Base-by-base conservation (phyloP, 2,329 filamentous ascomycete genomes). In the Pseudogymnoascus sp. region DNA sequence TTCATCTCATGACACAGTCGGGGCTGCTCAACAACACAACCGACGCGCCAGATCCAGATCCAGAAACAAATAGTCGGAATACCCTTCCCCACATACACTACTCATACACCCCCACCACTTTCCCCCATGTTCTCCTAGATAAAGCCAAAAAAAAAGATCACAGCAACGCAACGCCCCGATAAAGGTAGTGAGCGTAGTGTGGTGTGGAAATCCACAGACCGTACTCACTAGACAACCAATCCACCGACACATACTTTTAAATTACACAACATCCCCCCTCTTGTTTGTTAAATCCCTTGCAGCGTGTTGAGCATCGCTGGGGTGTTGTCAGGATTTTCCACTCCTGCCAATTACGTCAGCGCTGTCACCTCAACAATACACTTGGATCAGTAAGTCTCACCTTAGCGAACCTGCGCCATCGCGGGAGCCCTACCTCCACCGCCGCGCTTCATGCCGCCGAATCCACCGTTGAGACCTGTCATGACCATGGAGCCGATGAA, bases 401-500 rank as follows among this genome's bases (percentile, higher is more conserved):
- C 47, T 56, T 56, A 56, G 47, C 47, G 47, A 65, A 84, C 81
- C 73, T 83, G 80, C 74, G 79, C 81, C 82, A 84, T 84, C 53
- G 76, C 69, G 25, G 78, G 78, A 25, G 73, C 75, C 56, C 78
- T 76, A 33, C 47, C 47, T 63, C 75, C 73, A 62, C 79, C 76
- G 44, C 84, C 76, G 42, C 84, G 80, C 21, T 35, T 62, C 47
- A 23, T 63, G 64, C 81, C 79, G 65, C 77, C 76, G 69, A 85
- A 73, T 37, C 33, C 33, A 37, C 59, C 59, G 23, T 60, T 37
- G 18, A 60, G 18, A n/a, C 16, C 37, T 63, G 81, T 76, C 66
- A 89, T 80, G 71, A 84, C 77, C 50, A 85, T 73, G 42, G 81
- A 80, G 3, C 78, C 84, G 28, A 78, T 76, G 70, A 87, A 89